A percentile compares a stretch with the other conserved stretches of the same genome.
Conservation (phyloP, 2,329 filamentous ascomycete species). For the Aspergillus fischeri region DNA sequence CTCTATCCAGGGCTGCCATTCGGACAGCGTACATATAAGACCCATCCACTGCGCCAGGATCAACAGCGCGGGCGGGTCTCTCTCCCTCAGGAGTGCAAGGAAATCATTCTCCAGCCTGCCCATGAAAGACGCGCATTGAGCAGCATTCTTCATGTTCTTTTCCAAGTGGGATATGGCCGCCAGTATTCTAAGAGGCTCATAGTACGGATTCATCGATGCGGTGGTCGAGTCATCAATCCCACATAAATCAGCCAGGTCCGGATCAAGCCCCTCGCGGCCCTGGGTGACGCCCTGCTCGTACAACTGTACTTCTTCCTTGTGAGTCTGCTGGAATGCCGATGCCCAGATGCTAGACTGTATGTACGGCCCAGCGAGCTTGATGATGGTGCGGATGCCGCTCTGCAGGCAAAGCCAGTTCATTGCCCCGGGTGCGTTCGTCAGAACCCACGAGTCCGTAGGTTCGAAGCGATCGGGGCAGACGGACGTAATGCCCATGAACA, state of each 20-base stretch:
- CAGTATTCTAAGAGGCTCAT: slow-evolving; percentile 19
- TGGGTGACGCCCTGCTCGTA: slow-evolving; percentile 10
- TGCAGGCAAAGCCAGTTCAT: slow-evolving; percentile 32
- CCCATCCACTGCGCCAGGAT: slow-evolving; percentile 31
- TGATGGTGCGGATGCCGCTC: slow-evolving; percentile 24
- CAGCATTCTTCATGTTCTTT: slow-evolving; percentile 15
- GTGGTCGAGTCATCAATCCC: slow-evolving; percentile 21
- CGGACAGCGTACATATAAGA: slow-evolving; percentile 24
- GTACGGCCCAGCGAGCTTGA: slow-evolving; percentile 11
- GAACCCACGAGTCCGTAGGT: slow-evolving; percentile 26
- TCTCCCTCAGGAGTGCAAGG: slow-evolving; percentile 18
- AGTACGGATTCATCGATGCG: slow-evolving; percentile 20
- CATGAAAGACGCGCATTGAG: slow-evolving; percentile 22
- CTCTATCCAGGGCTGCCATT: slow-evolving; percentile 30
- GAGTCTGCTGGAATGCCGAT: slow-evolving; percentile 14
- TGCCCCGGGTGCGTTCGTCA: slow-evolving; percentile 17
- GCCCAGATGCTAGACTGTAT: slow-evolving; percentile 24
- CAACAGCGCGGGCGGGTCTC: slow-evolving; percentile 24
- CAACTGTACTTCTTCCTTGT: slow-evolving; percentile 12
- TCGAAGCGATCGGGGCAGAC: slow-evolving; percentile 21
- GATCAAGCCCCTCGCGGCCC: slow-evolving; percentile 23
- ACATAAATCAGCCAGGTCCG: slow-evolving; percentile 26
- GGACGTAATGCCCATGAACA: slow-evolving; percentile 27
- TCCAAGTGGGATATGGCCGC: slow-evolving; percentile 18
- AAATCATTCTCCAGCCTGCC: slow-evolving; percentile 24